These are phyloP conservation scores for Populus simonii DNA, from an alignment of 345 rosid genomes.

Conservation along the genomic window DNA sequence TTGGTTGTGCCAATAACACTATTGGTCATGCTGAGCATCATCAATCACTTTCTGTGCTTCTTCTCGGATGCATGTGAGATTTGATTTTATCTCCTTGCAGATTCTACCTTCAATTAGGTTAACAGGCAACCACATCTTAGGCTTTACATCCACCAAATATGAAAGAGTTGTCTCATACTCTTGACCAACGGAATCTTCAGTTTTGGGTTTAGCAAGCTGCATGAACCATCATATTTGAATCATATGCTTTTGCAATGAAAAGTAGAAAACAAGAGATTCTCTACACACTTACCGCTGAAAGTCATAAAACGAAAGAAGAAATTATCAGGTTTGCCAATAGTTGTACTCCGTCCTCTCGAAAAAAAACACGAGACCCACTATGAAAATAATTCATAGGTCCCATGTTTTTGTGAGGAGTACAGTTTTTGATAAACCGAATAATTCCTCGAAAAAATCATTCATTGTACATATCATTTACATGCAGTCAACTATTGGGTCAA, in stretches of 20 bases:
- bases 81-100: constrained; percentile 61
- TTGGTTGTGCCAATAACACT: constrained; percentile 6
- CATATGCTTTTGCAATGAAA: neutral
- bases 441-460: too few species aligned
- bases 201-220: constrained; percentile 44
- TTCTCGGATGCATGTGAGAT: constrained; percentile 62
- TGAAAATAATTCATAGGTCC: too few species aligned
- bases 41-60: constrained; percentile 49
- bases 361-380: too few species aligned
- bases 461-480: too few species aligned
- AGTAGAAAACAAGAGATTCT: neutral
- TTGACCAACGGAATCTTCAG: constrained; percentile 27
- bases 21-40: constrained; percentile 10
- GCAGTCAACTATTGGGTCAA: neutral
- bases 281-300: neutral
- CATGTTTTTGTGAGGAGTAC: too few species aligned
- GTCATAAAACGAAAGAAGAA: neutral
- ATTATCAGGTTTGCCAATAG: too few species aligned
- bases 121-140: constrained; percentile 82
- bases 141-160: constrained; percentile 63
- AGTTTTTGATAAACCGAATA: too few species aligned
- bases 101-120: constrained; percentile 76
- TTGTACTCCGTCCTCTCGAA: too few species aligned
- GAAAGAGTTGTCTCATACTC: constrained; percentile 58
- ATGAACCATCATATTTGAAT: constrained; percentile 9